Evolutionary conservation across 306 rosid species (phyloP).

Genomic region (Lupinus albus): DNA sequence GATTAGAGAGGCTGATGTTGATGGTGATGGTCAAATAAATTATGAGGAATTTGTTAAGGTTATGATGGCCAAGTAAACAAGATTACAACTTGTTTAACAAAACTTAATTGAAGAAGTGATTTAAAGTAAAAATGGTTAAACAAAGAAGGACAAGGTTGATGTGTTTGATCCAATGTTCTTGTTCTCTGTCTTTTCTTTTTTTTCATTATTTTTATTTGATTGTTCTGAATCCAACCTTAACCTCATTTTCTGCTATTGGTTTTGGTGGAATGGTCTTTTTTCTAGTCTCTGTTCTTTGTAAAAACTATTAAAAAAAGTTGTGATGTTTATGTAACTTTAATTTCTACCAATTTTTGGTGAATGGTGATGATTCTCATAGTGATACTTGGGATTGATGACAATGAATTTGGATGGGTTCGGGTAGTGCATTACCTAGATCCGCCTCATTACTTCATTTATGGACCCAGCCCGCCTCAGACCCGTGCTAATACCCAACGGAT

Average conservation of each 20-base stretch:
- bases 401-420: too few relatives aligned
- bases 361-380: background rate
- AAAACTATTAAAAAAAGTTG: conserved; percentile 29
- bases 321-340: conserved; percentile 23
- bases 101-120: conserved; percentile 29
- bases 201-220: conserved; percentile 39
- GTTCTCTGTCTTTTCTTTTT: conserved; percentile 9
- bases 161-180: conserved; percentile 31
- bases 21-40: conserved; percentile 88
- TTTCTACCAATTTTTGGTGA: conserved; percentile 24
- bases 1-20: conserved; percentile 85
- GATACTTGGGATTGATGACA: too few relatives aligned
- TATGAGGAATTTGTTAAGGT: conserved; percentile 84
- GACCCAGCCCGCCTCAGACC: too few relatives aligned
- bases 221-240: conserved; percentile 39
- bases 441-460: too few relatives aligned
- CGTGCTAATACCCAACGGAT: too few relatives aligned
- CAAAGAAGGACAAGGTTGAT: conserved; percentile 32
- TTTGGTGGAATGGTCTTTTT: conserved; percentile 39
- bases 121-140: background rate
- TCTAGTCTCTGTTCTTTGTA: conserved; percentile 49
- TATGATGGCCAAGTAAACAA: conserved; percentile 90
- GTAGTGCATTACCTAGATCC: too few relatives aligned
- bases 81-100: conserved; percentile 15
- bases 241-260: conserved; percentile 29